These are phyloP conservation scores for Aspergillus cejpii DNA, from an alignment of 2,329 filamentous ascomycete genomes.

Conservation along the genomic window DNA sequence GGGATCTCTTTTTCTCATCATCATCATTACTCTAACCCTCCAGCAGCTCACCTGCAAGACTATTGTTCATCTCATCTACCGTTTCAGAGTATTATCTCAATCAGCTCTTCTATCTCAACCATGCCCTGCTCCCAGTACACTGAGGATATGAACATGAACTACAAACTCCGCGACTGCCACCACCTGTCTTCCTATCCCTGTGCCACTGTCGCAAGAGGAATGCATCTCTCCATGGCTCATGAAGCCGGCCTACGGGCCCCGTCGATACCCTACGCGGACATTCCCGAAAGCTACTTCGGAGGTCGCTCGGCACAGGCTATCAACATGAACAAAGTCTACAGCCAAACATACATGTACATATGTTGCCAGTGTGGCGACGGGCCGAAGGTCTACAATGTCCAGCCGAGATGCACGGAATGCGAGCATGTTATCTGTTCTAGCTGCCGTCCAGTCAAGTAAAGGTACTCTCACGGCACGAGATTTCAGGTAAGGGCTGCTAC, in stretches of 20 bases:
- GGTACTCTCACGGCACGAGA: background rate
- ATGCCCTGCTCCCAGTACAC: background rate
- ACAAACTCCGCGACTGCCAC: background rate
- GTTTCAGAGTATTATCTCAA: background rate
- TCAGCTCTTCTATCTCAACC: background rate
- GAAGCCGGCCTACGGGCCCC: background rate
- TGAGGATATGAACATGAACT: background rate
- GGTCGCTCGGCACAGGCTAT: background rate
- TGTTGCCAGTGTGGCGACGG: slow-evolving; percentile 38
- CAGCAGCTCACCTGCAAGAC: background rate
- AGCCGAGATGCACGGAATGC: slow-evolving; percentile 32
- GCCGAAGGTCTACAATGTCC: slow-evolving; percentile 32
- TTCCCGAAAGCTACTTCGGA: background rate
- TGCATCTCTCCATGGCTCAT: background rate
- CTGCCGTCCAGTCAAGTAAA: slow-evolving; percentile 29
- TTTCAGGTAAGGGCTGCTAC: slow-evolving; percentile 12
- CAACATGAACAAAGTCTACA: slow-evolving; percentile 6
- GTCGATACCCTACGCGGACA: background rate
- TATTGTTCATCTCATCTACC: background rate
- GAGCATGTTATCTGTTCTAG: slow-evolving; percentile 25
- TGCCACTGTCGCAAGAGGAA: background rate
- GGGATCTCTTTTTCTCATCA: background rate
- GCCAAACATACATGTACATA: slow-evolving; percentile 27
- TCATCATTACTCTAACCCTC: background rate
- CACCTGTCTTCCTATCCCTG: background rate